phyloP scores from a whole-genome alignment of 192 early-diverging fungal species.

The Phlyctochytrium planicorne region DNA sequence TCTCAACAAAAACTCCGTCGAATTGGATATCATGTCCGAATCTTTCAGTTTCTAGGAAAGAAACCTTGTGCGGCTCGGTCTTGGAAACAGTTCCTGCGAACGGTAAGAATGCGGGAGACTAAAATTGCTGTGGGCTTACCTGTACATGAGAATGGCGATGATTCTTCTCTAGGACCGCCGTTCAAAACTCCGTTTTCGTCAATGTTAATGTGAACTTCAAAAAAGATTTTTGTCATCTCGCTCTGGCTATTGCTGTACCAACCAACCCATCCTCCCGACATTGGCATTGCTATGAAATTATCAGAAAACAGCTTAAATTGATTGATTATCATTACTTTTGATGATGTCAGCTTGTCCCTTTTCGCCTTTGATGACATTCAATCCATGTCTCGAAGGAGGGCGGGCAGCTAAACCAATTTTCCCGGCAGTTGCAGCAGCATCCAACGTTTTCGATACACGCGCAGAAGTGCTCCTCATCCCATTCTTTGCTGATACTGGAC shows the following conservation, averaged over 20 bases:
- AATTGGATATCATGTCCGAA: conserved; percentile 3
- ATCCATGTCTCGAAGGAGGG: not conserved
- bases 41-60: not conserved
- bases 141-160: not conserved
- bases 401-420: not conserved
- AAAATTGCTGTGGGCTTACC: too few relatives aligned
- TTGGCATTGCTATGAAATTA: conserved; percentile 7
- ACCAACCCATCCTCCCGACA: conserved; percentile 1
- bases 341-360: too few relatives aligned
- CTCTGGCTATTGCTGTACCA: not conserved
- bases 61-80: not conserved
- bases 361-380: too few relatives aligned
- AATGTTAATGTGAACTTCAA: not conserved
- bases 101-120: too few relatives aligned
- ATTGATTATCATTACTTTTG: too few relatives aligned
- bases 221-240: conserved; percentile 7
- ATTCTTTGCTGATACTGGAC: not conserved
- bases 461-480: not conserved
- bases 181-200: not conserved
- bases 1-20: conserved; percentile 4
- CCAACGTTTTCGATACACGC: not conserved
- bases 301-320: too few relatives aligned
- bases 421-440: not conserved
- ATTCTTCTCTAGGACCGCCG: conserved; percentile 5
- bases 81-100: not conserved